These are phyloP conservation scores for Fistulinella prunicolor DNA, from an alignment of 768 basidiomycete genomes.

Conservation along the genomic window DNA sequence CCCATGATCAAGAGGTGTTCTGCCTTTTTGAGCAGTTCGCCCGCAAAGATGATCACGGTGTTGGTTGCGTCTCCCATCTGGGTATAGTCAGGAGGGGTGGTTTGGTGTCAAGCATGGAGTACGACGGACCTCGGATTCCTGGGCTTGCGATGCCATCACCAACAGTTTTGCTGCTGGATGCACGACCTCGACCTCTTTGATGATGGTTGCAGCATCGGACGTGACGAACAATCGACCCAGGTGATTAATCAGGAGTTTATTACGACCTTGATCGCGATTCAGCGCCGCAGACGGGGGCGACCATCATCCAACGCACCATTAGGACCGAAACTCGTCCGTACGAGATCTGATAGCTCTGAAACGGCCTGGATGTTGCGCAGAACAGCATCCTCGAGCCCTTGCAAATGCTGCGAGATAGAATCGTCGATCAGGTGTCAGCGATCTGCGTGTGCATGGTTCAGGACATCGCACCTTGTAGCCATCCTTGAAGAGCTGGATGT, in stretches of 20 bases:
- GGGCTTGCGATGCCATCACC: conserved; percentile 98
- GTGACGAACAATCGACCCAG: conserved; percentile 94
- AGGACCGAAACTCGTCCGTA: conserved; percentile 94
- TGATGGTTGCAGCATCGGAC: conserved; percentile 98
- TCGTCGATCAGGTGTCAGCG: conserved; percentile 2
- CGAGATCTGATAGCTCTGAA: conserved; percentile 90
- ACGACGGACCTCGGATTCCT: conserved; percentile 80
- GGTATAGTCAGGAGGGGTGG: conserved; percentile 4
- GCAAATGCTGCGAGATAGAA: conserved; percentile 51
- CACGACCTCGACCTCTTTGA: conserved; percentile 96
- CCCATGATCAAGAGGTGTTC: conserved; percentile 95
- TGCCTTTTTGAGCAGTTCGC: conserved; percentile 91
- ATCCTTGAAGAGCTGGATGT: conserved; percentile 93
- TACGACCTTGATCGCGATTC: conserved; percentile 60
- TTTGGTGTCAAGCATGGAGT: not conserved
- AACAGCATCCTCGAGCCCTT: conserved; percentile 96
- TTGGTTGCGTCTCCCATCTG: conserved; percentile 99
- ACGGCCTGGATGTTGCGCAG: conserved; percentile 95
- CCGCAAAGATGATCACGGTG: conserved; percentile 90
- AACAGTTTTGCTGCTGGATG: conserved; percentile 98
- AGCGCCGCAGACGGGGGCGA: not conserved
- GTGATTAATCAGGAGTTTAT: conserved; percentile 98
- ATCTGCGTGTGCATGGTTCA: conserved; percentile 5
- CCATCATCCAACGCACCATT: conserved; percentile 61
- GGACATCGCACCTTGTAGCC: conserved; percentile 89